Conservation (phyloP, 1,284 basidiomycete species). For the Exsudoporus floridanus region DNA sequence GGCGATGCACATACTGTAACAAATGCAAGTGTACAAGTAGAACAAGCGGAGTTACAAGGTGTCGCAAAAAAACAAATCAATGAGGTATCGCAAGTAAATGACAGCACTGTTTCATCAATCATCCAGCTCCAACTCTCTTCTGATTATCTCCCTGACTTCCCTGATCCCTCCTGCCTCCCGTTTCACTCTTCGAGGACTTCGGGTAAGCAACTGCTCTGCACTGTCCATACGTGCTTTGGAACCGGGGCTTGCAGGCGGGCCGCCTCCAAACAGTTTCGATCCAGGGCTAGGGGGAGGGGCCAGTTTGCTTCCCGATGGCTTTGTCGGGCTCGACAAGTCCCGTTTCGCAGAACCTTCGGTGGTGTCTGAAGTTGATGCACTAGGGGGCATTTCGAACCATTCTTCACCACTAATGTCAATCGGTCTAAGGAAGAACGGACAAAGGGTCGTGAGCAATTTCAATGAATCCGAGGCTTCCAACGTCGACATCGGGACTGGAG, state of each 20-base stretch:
- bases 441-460: constrained; percentile 59
- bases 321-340: constrained; percentile 30
- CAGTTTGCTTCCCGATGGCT: constrained; percentile 36
- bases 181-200: constrained; percentile 70
- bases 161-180: constrained; percentile 67
- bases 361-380: constrained; percentile 29
- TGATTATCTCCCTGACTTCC: constrained; percentile 75
- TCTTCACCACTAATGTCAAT: constrained; percentile 65
- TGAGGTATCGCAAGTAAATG: constrained; percentile 34
- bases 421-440: constrained; percentile 73
- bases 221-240: constrained; percentile 47
- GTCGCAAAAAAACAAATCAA: constrained; percentile 24
- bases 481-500: constrained; percentile 70
- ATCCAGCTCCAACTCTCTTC: constrained; percentile 68
- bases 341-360: constrained; percentile 18
- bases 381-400: constrained; percentile 79
- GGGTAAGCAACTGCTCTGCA: constrained; percentile 55
- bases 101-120: constrained; percentile 46
- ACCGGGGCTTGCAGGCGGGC: constrained; percentile 38
- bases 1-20: constrained; percentile 48
- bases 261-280: constrained; percentile 24
- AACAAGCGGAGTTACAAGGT: constrained; percentile 5
- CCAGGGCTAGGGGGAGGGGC: constrained; percentile 38
- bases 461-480: constrained; percentile 76
- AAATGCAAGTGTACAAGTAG: not conserved